Percentiles rank a stretch among this genome's conserved stretches.
Conservation (phyloP, 805 yeast genomes). For the Candida easanensis region DNA sequence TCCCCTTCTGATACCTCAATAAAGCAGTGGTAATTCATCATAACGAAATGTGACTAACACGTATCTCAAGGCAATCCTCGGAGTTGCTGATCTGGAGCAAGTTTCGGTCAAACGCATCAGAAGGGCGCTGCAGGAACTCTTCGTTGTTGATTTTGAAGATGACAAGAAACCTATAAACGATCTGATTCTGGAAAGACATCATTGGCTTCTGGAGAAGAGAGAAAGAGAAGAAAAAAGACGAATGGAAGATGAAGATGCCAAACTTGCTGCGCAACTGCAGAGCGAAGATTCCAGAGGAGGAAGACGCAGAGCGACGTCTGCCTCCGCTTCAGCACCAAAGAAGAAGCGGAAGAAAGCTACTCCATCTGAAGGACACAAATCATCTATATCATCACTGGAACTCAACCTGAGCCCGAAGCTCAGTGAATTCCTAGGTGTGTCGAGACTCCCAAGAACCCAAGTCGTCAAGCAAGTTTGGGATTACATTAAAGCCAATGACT, state of each 20-base stretch:
- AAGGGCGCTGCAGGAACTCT: conserved; percentile 68
- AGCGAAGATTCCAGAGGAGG: conserved; percentile 23
- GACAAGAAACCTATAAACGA: conserved; percentile 57
- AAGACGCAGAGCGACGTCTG: conserved; percentile 11
- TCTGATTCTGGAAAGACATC: conserved; percentile 56
- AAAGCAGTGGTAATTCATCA: no score
- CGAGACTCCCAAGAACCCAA: conserved; percentile 58
- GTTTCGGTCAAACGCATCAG: conserved; percentile 72
- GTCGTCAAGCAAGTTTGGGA: conserved; percentile 70
- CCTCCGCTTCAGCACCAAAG: conserved; percentile 12
- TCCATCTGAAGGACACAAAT: conserved; percentile 18
- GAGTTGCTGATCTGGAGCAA: conserved; percentile 65
- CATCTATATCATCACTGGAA: conserved; percentile 37
- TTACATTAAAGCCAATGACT: conserved; percentile 56
- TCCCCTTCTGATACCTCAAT: no score
- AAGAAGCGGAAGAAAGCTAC: conserved; percentile 8
- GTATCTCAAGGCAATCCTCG: conserved; percentile 55
- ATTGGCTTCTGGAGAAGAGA: conserved; percentile 39
- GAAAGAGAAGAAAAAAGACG: conserved; percentile 31
- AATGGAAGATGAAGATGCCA: conserved; percentile 47
- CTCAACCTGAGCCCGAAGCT: conserved; percentile 50
- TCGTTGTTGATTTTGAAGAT: conserved; percentile 49
- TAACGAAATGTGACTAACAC: not conserved
- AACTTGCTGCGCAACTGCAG: conserved; percentile 49
- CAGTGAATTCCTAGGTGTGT: conserved; percentile 43